A percentile compares a stretch with the other conserved stretches of the same genome.
Evolutionary conservation across 2,329 filamentous ascomycete species (phyloP).

Genomic region (Hypocreales sp.): DNA sequence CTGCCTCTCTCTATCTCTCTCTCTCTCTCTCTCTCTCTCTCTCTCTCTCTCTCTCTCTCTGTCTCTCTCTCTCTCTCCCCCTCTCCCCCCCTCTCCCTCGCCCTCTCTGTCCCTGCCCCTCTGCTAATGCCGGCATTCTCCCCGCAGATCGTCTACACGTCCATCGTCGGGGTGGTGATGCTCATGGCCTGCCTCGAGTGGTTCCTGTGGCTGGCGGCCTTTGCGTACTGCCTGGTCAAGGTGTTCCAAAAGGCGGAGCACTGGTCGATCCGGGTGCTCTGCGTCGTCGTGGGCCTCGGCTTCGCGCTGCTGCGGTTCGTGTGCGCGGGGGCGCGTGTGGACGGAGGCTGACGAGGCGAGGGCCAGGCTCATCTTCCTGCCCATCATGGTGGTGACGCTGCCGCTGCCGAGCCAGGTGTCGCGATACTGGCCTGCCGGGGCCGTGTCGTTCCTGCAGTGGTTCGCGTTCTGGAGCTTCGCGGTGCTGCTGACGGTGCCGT

Average conservation of each 20-base stretch:
- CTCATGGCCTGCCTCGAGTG: constrained; percentile 78
- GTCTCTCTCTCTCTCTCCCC: too few species aligned
- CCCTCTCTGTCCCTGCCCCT: too few species aligned
- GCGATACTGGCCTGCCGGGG: constrained; percentile 50
- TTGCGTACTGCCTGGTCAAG: constrained; percentile 80
- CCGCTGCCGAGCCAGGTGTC: constrained; percentile 63
- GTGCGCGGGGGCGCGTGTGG: too few species aligned
- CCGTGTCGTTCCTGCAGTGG: constrained; percentile 71
- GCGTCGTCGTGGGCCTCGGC: constrained; percentile 55
- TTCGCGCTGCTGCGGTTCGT: constrained; percentile 64
- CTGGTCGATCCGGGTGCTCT: constrained; percentile 65
- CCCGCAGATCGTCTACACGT: constrained; percentile 68
- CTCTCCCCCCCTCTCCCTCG: too few species aligned
- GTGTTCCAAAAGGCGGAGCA: constrained; percentile 82
- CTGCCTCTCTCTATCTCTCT: too few species aligned
- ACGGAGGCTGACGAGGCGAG: neutral
- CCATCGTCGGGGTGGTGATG: constrained; percentile 69
- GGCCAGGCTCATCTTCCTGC: constrained; percentile 64
- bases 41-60: too few species aligned
- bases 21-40: too few species aligned
- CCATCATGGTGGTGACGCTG: constrained; percentile 86
- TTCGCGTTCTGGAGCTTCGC: constrained; percentile 94
- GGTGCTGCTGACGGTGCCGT: constrained; percentile 69
- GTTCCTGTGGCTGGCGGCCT: constrained; percentile 89
- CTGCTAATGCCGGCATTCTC: too few species aligned